These are phyloP conservation scores for Clarkia xantiana DNA, from an alignment of 345 rosid genomes.

Conservation along the genomic window DNA sequence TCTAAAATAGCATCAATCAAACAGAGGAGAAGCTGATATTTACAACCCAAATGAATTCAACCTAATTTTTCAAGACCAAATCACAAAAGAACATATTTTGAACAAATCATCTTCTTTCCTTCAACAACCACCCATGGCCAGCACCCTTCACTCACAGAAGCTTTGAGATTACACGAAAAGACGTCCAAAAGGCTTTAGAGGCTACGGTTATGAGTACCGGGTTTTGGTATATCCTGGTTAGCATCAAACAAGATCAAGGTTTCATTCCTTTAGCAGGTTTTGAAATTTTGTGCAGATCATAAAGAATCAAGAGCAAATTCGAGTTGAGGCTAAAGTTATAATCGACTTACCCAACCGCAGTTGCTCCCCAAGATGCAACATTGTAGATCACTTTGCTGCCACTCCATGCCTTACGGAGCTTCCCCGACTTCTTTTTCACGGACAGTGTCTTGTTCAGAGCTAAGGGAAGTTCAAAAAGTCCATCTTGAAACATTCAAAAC, in stretches of 20 bases:
- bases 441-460: conserved; percentile 88
- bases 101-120: too few relatives aligned
- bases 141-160: conserved; percentile 32
- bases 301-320: too few relatives aligned
- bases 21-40: too few relatives aligned
- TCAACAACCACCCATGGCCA: too few relatives aligned
- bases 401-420: conserved; percentile 98
- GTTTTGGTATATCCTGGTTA: conserved; percentile 84
- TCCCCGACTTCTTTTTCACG: conserved; percentile 67
- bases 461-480: conserved; percentile 10
- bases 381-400: conserved; percentile 92
- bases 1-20: too few relatives aligned
- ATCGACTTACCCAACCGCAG: conserved; percentile 63
- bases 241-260: not conserved
- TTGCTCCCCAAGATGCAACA: conserved; percentile 97
- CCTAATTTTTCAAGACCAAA: too few relatives aligned
- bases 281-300: too few relatives aligned
- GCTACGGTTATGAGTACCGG: conserved; percentile 61
- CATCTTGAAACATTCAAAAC: not conserved
- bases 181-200: conserved; percentile 80
- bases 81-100: too few relatives aligned
- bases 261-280: not conserved
- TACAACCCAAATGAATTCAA: too few relatives aligned
- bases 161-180: conserved; percentile 72
- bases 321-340: too few relatives aligned